phyloP scores from a whole-genome alignment of 257 asterid species.

The Jacaranda copaia region DNA sequence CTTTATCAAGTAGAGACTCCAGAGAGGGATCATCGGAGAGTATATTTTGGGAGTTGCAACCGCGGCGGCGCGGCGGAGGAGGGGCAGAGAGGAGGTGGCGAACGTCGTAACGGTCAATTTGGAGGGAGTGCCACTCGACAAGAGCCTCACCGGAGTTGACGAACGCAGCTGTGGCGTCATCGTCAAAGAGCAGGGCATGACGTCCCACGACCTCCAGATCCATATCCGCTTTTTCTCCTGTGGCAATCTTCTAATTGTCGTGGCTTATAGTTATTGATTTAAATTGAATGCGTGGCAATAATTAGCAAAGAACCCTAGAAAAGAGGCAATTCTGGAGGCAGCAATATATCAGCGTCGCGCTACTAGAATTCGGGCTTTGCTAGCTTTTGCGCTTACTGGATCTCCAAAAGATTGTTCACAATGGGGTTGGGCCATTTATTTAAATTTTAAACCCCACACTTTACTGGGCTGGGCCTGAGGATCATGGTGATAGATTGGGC shows the following conservation, averaged over 20 bases:
- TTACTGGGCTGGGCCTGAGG: too few species aligned
- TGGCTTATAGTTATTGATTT: neutral
- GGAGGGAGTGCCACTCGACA: conserved; percentile 92
- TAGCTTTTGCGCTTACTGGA: too few species aligned
- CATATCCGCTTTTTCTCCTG: conserved; percentile 42
- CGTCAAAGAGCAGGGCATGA: conserved; percentile 89
- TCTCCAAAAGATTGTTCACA: too few species aligned
- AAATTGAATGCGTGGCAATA: neutral
- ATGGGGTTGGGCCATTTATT: too few species aligned
- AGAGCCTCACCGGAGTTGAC: conserved; percentile 90
- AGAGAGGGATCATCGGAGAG: conserved; percentile 47
- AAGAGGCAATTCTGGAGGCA: conserved; percentile 22
- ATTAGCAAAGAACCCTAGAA: conserved; percentile 34
- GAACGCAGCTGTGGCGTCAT: conserved; percentile 81
- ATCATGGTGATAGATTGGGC: too few species aligned
- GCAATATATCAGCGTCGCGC: too few species aligned
- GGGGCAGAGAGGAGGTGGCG: conserved; percentile 93
- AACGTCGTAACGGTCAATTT: conserved; percentile 94
- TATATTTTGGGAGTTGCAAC: conserved; percentile 41
- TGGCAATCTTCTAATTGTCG: neutral
- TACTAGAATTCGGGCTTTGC: too few species aligned
- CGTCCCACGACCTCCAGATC: conserved; percentile 87
- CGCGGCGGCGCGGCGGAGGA: conserved; percentile 77
- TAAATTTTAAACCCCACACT: too few species aligned
- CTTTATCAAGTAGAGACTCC: conserved; percentile 67